A percentile compares a stretch with the other conserved stretches of the same genome.
Conservation (phyloP, 192 early-diverging fungal genomes). For the Umbelopsis sp. region DNA sequence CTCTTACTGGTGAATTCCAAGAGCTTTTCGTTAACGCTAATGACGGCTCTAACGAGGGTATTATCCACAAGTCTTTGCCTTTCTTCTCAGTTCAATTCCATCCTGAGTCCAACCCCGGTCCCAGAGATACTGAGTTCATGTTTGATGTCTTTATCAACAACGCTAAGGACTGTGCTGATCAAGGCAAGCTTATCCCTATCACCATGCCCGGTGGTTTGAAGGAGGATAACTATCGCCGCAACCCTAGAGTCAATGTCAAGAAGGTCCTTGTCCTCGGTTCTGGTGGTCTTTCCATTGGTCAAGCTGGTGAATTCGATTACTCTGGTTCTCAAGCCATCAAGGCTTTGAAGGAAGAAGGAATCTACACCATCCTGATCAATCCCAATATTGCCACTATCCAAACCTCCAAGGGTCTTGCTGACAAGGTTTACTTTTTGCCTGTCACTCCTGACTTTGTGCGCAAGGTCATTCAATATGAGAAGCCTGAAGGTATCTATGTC, state of each 20-base stretch:
- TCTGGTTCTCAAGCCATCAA: slow-evolving; percentile 98
- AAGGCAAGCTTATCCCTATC: slow-evolving; percentile 76
- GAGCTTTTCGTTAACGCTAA: slow-evolving; percentile 99
- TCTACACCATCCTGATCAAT: slow-evolving; percentile 98
- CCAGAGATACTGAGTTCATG: slow-evolving; percentile 95
- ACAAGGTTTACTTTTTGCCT: slow-evolving; percentile 97
- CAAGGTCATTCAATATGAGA: slow-evolving; percentile 94
- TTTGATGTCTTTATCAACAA: slow-evolving; percentile 93
- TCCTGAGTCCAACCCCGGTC: slow-evolving; percentile 95
- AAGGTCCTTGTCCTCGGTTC: slow-evolving; percentile 97
- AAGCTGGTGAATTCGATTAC: slow-evolving; percentile 99
- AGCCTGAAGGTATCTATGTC: slow-evolving; percentile 97
- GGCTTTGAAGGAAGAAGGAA: slow-evolving; percentile 95
- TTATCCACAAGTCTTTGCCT: slow-evolving; percentile 86
- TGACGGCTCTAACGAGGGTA: slow-evolving; percentile 98
- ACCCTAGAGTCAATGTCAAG: slow-evolving; percentile 68
- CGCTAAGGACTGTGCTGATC: slow-evolving; percentile 66
- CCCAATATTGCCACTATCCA: slow-evolving; percentile 99
- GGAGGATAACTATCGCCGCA: slow-evolving; percentile 43
- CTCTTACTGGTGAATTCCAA: slow-evolving; percentile 73
- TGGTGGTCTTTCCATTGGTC: slow-evolving; percentile 96
- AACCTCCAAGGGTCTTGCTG: slow-evolving; percentile 95
- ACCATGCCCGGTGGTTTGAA: slow-evolving; percentile 64
- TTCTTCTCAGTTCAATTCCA: slow-evolving; percentile 99
- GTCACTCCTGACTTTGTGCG: slow-evolving; percentile 93